Evolutionary conservation across 129 eudicot genomes (phyloP).

Genomic region (carrot (Daucus carota)): DH1_v3.0 NC_030386.2:36131501-36132000

Average conservation of each 20-base stretch:
- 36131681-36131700: constrained; percentile 79
- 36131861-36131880: constrained; percentile 78
- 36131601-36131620: not conserved
- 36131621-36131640: constrained; percentile 8
- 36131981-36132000: not conserved
- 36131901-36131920: not conserved
- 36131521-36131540: constrained; percentile 56
- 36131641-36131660: constrained; percentile 45
- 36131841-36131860: constrained; percentile 70
- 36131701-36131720: constrained; percentile 76
- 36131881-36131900: constrained; percentile 82
- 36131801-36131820: constrained; percentile 52
- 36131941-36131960: not conserved
- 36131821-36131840: constrained; percentile 47
- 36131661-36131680: constrained; percentile 85
- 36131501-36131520: constrained; percentile 57
- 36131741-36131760: constrained; percentile 20
- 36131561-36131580: constrained; percentile 76
- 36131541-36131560: constrained; percentile 80
- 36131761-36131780: too few relatives aligned
- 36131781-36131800: too few relatives aligned
- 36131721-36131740: constrained; percentile 87
- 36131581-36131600: constrained; percentile 1
- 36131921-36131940: not conserved
- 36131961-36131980: not conserved